These are phyloP conservation scores for Citrullus mucosospermus DNA, from an alignment of 306 rosid species.

Conservation along the genomic window DNA sequence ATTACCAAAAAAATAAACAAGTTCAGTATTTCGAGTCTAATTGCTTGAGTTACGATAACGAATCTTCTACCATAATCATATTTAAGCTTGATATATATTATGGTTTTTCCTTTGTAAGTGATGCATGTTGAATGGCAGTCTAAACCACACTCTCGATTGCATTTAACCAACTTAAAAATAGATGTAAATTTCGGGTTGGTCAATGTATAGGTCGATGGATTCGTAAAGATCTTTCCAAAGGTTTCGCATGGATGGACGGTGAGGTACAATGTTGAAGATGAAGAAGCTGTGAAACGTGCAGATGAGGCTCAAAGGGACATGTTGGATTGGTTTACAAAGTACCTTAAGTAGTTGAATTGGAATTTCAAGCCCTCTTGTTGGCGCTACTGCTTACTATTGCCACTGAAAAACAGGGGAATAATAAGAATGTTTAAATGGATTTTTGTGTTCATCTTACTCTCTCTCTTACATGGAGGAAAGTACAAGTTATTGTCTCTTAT, in stretches of 20 bases:
- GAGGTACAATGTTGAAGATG: constrained; percentile 34
- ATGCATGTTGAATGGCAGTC: neutral
- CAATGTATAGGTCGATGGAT: constrained; percentile 28
- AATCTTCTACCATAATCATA: neutral
- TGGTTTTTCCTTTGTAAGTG: neutral
- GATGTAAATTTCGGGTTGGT: neutral
- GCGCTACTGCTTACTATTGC: no score
- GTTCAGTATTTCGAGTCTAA: neutral
- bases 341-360: neutral
- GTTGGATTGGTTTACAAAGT: constrained; percentile 43
- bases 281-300: constrained; percentile 35
- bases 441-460: no score
- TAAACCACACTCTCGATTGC: neutral
- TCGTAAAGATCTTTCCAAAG: constrained; percentile 45
- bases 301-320: constrained; percentile 52
- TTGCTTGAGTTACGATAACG: neutral
- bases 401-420: no score
- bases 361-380: neutral
- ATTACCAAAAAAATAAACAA: neutral
- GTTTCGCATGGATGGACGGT: constrained; percentile 53
- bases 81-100: neutral
- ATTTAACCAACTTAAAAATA: neutral
- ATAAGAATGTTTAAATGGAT: no score
- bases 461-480: neutral
- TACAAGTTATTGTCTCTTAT: neutral